Evolutionary conservation across 441 rosid species (phyloP).

Genomic region (Dalechampia spathulata): DNA sequence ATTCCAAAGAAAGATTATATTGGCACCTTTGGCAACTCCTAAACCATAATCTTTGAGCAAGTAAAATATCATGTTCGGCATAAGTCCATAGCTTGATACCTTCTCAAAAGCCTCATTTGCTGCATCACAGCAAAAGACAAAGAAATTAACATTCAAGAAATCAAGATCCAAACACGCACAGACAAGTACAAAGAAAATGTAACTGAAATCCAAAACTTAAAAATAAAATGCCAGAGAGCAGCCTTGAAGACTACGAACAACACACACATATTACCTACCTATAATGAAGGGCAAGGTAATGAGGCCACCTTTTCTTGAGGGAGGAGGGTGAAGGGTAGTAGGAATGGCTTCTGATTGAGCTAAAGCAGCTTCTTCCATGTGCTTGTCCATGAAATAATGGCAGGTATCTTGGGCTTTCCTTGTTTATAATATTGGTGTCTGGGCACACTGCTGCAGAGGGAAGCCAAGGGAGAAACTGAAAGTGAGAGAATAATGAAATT

Average conservation of each 20-base stretch:
- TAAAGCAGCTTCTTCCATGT: slow-evolving; percentile 32
- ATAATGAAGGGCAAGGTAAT: slow-evolving; percentile 81
- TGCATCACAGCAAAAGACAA: slow-evolving; percentile 17
- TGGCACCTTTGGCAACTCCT: slow-evolving; percentile 44
- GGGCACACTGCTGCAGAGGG: not conserved
- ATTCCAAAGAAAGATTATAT: slow-evolving; percentile 55
- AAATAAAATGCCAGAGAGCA: no score
- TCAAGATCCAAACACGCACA: slow-evolving; percentile 3
- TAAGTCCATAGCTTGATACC: slow-evolving; percentile 68
- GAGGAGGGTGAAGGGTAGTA: slow-evolving; percentile 12
- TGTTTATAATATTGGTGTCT: no score
- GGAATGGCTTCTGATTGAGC: slow-evolving; percentile 22
- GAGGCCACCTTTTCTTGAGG: slow-evolving; percentile 56
- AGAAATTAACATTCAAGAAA: not conserved
- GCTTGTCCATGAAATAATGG: slow-evolving; percentile 28
- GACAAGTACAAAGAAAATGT: not conserved
- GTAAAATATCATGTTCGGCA: slow-evolving; percentile 69
- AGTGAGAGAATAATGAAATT: not conserved
- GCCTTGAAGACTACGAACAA: no score
- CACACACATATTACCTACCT: slow-evolving; percentile 33
- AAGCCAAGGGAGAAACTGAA: not conserved
- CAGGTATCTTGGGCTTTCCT: no score
- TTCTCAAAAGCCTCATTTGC: slow-evolving; percentile 81
- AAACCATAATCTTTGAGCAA: slow-evolving; percentile 49
- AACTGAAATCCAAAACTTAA: not conserved